Conservation (phyloP, 768 basidiomycete species). For the Trametes coccinea region DNA sequence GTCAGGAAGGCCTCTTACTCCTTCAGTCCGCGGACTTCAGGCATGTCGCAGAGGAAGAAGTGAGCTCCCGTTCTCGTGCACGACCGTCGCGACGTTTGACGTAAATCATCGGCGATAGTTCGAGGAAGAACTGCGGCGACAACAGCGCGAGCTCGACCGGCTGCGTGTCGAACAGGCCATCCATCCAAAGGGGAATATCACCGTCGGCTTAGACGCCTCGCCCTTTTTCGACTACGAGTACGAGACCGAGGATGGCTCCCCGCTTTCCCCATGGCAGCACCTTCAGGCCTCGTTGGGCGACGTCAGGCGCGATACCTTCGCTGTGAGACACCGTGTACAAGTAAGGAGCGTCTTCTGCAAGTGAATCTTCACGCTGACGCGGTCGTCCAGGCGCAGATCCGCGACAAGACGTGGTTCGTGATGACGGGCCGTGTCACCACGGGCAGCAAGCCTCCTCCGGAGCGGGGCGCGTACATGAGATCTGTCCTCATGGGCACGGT, state of each 20-base stretch:
- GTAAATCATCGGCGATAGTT: slow-evolving; percentile 39
- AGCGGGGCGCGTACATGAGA: slow-evolving; percentile 4
- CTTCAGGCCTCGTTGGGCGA: slow-evolving; percentile 9
- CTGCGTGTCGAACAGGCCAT: slow-evolving; percentile 41
- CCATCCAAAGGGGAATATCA: slow-evolving; percentile 46
- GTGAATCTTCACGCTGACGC: background rate
- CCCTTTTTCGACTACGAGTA: slow-evolving; percentile 43
- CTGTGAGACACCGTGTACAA: slow-evolving; percentile 46
- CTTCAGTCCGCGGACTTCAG: slow-evolving; percentile 18
- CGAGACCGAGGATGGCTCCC: slow-evolving; percentile 32
- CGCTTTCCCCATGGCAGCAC: slow-evolving; percentile 13
- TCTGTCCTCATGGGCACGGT: slow-evolving; percentile 61
- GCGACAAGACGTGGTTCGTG: slow-evolving; percentile 44
- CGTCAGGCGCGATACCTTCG: slow-evolving; percentile 29
- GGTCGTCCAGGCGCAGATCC: slow-evolving; percentile 46
- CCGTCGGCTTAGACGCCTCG: slow-evolving; percentile 50
- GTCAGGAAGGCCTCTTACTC: slow-evolving; percentile 24
- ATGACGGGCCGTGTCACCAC: slow-evolving; percentile 40
- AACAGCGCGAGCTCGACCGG: slow-evolving; percentile 40
- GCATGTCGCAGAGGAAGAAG: slow-evolving; percentile 15
- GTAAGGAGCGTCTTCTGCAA: slow-evolving; percentile 31
- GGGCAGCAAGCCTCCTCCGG: slow-evolving; percentile 3
- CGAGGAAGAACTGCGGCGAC: slow-evolving; percentile 42
- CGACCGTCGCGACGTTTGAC: slow-evolving; percentile 1
- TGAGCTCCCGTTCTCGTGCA: slow-evolving; percentile 2